phyloP scores from a whole-genome alignment of 176 grass and related monocot species.

The Paspalum notatum region DNA sequence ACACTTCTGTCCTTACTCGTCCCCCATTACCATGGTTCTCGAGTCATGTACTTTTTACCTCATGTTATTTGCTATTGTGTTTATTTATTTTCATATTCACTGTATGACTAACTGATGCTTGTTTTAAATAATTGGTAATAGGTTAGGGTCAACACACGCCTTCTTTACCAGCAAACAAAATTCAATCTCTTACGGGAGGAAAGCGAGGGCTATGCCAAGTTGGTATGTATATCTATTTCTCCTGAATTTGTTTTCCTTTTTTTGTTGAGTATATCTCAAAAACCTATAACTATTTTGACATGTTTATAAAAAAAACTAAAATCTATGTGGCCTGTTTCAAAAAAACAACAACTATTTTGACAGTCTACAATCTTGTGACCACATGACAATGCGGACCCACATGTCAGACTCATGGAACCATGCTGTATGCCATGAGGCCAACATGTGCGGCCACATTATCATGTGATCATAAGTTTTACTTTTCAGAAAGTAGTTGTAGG shows the following conservation, averaged over 20 bases:
- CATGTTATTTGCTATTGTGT: constrained; percentile 14
- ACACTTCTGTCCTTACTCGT: not conserved
- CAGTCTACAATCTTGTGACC: not conserved
- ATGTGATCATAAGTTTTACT: not conserved
- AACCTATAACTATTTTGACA: not conserved
- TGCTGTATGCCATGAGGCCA: not conserved
- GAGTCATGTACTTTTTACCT: constrained; percentile 15
- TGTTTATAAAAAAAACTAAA: not conserved
- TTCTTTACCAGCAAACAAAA: constrained; percentile 99
- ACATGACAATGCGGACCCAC: not conserved
- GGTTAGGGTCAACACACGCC: constrained; percentile 99
- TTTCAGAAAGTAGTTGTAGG: not conserved
- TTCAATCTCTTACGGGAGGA: constrained; percentile 98
- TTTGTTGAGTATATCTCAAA: not conserved
- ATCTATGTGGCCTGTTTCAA: too few relatives aligned
- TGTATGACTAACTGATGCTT: constrained; percentile 11
- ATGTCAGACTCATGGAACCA: not conserved
- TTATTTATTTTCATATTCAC: constrained; percentile 4
- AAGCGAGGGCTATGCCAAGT: constrained; percentile 97
- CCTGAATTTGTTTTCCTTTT: not conserved
- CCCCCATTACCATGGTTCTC: not conserved
- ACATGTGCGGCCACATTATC: not conserved
- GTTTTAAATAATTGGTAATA: constrained; percentile 49
- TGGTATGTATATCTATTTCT: constrained; percentile 63
- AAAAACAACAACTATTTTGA: not conserved